Conservation (phyloP, 352 stramenopile species). For the Phytopythium chamaehyphon region DNA sequence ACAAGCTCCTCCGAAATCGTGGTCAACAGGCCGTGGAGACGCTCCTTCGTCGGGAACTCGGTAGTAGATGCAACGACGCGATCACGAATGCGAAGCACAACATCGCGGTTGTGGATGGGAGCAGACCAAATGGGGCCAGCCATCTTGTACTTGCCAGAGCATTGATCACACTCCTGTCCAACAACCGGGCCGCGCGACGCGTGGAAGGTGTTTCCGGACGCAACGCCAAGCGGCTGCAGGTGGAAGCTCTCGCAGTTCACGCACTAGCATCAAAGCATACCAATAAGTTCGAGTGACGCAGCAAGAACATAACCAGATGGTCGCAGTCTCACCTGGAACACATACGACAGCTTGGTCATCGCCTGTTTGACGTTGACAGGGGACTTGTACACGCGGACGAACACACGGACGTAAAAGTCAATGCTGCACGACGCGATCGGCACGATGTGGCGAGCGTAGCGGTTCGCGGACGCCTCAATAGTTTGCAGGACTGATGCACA, state of each 20-base stretch:
- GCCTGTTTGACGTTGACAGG: slow-evolving; percentile 93
- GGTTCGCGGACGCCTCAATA: slow-evolving; percentile 93
- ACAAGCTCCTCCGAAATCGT: slow-evolving; percentile 94
- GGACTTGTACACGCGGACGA: slow-evolving; percentile 98
- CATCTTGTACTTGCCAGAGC: slow-evolving; percentile 85
- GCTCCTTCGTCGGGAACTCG: slow-evolving; percentile 91
- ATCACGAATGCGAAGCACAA: slow-evolving; percentile 81
- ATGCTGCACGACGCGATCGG: slow-evolving; percentile 98
- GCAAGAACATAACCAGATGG: neutral
- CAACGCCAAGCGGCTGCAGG: slow-evolving; percentile 90
- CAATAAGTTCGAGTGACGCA: neutral
- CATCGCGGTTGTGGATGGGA: slow-evolving; percentile 93
- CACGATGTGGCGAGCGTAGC: slow-evolving; percentile 96
- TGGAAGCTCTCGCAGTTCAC: slow-evolving; percentile 98
- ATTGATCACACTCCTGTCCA: slow-evolving; percentile 73
- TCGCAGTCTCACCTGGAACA: slow-evolving; percentile 41
- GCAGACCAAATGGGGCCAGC: slow-evolving; percentile 97
- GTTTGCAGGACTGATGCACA: slow-evolving; percentile 89
- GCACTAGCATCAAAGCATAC: slow-evolving; percentile 51
- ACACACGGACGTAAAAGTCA: slow-evolving; percentile 99
- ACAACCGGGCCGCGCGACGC: slow-evolving; percentile 73
- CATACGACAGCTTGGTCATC: slow-evolving; percentile 89
- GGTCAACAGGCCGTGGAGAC: slow-evolving; percentile 94
- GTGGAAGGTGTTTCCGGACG: slow-evolving; percentile 84
- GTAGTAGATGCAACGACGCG: slow-evolving; percentile 70